Evolutionary conservation across 371 early-diverging fungal genomes (phyloP).

Genomic region (Apophysomyces sp.): DNA sequence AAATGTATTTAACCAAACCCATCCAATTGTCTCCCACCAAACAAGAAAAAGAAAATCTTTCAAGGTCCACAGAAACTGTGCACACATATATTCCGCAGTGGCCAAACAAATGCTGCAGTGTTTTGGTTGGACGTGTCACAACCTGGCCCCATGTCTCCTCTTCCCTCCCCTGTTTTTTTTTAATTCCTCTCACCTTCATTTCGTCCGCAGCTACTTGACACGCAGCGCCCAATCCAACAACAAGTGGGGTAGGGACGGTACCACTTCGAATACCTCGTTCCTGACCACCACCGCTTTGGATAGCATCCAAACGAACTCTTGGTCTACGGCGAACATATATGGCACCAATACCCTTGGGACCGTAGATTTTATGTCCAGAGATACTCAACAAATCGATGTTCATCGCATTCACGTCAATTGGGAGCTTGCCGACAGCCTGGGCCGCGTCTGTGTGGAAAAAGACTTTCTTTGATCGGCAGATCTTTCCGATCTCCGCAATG

Average conservation of each 20-base stretch:
- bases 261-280: slow-evolving; percentile 98
- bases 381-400: slow-evolving; percentile 98
- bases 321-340: slow-evolving; percentile 97
- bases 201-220: slow-evolving; percentile 87
- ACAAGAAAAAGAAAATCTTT: no score
- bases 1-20: neutral
- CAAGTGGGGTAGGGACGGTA: slow-evolving; percentile 96
- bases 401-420: slow-evolving; percentile 94
- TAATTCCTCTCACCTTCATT: slow-evolving; percentile 69
- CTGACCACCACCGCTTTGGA: slow-evolving; percentile 98
- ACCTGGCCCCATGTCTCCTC: slow-evolving; percentile 9
- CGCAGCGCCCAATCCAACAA: slow-evolving; percentile 97
- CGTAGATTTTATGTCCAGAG: slow-evolving; percentile 99
- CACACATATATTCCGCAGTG: no score
- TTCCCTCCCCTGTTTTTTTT: slow-evolving; percentile 8
- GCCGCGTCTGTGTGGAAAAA: slow-evolving; percentile 99
- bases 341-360: slow-evolving; percentile 99
- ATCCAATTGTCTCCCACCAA: no score
- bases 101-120: no score
- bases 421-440: slow-evolving; percentile 98
- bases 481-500: slow-evolving; percentile 90
- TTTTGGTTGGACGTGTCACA: slow-evolving; percentile 20
- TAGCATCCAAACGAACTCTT: slow-evolving; percentile 92
- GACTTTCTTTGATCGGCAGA: slow-evolving; percentile 86
- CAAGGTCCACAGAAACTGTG: no score